A percentile compares a stretch with the other conserved stretches of the same genome.
These are phyloP conservation scores for Phytopythium vexans DNA, from an alignment of 352 stramenopile genomes.

Conservation along the genomic window DNA sequence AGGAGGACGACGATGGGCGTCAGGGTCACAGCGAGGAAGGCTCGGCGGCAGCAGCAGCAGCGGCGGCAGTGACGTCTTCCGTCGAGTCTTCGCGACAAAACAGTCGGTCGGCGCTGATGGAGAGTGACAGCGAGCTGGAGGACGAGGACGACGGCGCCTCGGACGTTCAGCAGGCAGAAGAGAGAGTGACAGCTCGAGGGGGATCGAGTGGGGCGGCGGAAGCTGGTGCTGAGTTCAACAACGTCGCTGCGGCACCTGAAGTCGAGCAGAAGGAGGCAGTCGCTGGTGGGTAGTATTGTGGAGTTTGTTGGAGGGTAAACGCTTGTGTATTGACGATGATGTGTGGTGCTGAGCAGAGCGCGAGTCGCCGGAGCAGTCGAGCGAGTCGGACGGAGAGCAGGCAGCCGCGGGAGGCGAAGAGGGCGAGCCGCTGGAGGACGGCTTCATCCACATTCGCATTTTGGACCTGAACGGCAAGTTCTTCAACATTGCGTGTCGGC, in stretches of 20 bases:
- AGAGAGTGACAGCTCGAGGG: constrained; percentile 8
- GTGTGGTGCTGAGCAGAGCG: too few species aligned
- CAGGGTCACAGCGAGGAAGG: constrained; percentile 24
- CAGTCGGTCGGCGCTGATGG: constrained; percentile 24
- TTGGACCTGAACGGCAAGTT: constrained; percentile 86
- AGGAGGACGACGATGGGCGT: constrained; percentile 25
- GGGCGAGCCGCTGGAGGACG: constrained; percentile 17
- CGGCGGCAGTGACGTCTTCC: background rate
- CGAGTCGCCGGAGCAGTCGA: constrained; percentile 5
- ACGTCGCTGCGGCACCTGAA: constrained; percentile 1
- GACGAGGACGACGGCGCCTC: constrained; percentile 15
- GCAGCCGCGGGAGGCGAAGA: constrained; percentile 5
- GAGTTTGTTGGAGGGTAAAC: too few species aligned
- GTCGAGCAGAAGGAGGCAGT: constrained; percentile 6
- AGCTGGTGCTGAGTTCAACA: constrained; percentile 2
- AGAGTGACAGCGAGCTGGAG: constrained; percentile 20
- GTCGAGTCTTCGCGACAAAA: constrained; percentile 1
- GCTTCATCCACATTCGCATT: constrained; percentile 65
- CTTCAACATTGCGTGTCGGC: constrained; percentile 62
- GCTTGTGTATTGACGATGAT: too few species aligned
- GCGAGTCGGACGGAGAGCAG: constrained; percentile 7
- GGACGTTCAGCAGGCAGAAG: constrained; percentile 15
- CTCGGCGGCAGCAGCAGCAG: constrained; percentile 2
- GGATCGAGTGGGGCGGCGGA: background rate
- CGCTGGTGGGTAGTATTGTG: background rate